Conservation (phyloP, 164 flowering plant genomes). For the Brasenia schreberi region DNA sequence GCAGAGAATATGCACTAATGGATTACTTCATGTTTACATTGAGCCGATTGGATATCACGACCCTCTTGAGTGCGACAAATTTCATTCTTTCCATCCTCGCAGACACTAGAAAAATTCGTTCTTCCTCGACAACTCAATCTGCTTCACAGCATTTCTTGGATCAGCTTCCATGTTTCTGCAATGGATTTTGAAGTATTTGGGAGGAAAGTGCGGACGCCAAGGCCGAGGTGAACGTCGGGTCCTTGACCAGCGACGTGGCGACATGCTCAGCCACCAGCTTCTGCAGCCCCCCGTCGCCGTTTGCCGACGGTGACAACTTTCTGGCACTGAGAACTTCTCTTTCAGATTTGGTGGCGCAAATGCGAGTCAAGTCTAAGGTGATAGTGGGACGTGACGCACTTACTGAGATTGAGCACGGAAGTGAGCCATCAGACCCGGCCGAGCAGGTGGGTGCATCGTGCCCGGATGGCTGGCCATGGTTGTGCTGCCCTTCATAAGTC, state of each 20-base stretch:
- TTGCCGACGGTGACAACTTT: slow-evolving; percentile 29
- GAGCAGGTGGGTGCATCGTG: slow-evolving; percentile 18
- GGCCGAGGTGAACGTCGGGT: slow-evolving; percentile 12
- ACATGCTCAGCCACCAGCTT: slow-evolving; percentile 9
- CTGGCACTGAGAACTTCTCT: slow-evolving; percentile 14
- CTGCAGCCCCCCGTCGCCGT: slow-evolving; percentile 13
- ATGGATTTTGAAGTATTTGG: background rate
- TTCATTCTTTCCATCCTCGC: too few species aligned
- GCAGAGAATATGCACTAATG: too few species aligned
- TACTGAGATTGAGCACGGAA: slow-evolving; percentile 19
- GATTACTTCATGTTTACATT: too few species aligned
- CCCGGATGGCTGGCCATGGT: slow-evolving; percentile 31
- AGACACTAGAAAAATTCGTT: too few species aligned
- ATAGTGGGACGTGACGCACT: slow-evolving; percentile 19
- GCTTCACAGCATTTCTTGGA: too few species aligned
- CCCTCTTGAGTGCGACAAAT: too few species aligned
- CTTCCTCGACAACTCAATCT: too few species aligned
- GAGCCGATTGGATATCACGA: too few species aligned
- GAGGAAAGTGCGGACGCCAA: slow-evolving; percentile 13
- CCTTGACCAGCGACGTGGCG: slow-evolving; percentile 13
- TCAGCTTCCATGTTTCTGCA: too few species aligned
- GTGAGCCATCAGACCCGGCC: slow-evolving; percentile 15
- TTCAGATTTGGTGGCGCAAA: slow-evolving; percentile 3
- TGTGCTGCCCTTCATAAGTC: slow-evolving; percentile 78
- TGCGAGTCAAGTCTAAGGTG: slow-evolving; percentile 26